These are phyloP conservation scores for Fremontodendron californicum DNA, from an alignment of 345 rosid genomes.

Conservation along the genomic window DNA sequence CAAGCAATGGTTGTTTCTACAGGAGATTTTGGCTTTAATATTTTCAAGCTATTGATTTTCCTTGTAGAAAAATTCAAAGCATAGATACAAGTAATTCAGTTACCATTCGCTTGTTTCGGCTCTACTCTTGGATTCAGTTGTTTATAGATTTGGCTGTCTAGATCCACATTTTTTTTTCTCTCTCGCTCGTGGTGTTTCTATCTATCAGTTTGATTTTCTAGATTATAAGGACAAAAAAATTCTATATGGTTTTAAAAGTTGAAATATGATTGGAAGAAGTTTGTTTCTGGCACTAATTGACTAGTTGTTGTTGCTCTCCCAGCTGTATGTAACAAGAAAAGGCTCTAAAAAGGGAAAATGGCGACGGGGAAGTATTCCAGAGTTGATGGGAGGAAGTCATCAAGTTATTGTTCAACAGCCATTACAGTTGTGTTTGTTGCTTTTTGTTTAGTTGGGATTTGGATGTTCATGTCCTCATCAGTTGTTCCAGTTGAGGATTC, in stretches of 20 bases:
- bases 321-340: conserved; percentile 23
- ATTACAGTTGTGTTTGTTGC: too few species aligned
- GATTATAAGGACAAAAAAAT: background rate
- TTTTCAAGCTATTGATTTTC: background rate
- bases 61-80: background rate
- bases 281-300: background rate
- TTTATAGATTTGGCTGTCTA: background rate
- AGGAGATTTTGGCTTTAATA: background rate
- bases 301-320: conserved; percentile 7
- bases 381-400: too few species aligned
- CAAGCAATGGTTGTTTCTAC: background rate
- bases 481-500: conserved; percentile 41
- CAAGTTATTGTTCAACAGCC: too few species aligned
- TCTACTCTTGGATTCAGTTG: background rate
- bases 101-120: background rate
- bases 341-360: conserved; percentile 32
- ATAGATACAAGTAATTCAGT: background rate
- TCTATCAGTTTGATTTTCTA: background rate
- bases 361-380: conserved; percentile 59
- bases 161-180: background rate
- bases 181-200: background rate
- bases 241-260: background rate
- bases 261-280: background rate
- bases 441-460: too few species aligned
- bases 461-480: conserved; percentile 70